A percentile compares a stretch with the other conserved stretches of the same genome.
Evolutionary conservation across 306 rosid species (phyloP).

Genomic region (Dalbergia oliveri): DNA sequence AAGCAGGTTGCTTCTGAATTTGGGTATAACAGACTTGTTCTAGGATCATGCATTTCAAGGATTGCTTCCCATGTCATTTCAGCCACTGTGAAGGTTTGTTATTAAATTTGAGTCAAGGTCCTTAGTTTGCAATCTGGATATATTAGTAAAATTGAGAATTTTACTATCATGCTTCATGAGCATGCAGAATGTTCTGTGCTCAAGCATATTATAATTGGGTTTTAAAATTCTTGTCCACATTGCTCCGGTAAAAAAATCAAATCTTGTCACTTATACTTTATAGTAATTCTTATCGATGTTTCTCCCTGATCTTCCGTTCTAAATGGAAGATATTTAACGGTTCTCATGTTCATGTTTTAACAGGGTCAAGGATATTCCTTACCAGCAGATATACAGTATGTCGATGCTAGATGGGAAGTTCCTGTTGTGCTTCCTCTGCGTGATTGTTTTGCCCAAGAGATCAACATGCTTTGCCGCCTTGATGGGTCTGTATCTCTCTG

Average conservation of each 20-base stretch:
- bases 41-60: conserved; percentile 87
- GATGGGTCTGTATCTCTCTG: conserved; percentile 77
- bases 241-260: neutral
- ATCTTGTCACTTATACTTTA: conserved; percentile 8
- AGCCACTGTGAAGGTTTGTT: conserved; percentile 85
- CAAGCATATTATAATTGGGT: neutral
- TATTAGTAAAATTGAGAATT: neutral
- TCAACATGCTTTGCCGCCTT: conserved; percentile 78
- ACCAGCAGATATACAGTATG: conserved; percentile 94
- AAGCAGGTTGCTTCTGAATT: conserved; percentile 69
- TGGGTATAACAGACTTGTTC: conserved; percentile 82
- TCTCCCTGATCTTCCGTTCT: conserved; percentile 5
- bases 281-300: conserved; percentile 29
- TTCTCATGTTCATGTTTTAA: conserved; percentile 40
- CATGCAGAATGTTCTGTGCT: too few relatives aligned
- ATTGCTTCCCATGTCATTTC: conserved; percentile 88
- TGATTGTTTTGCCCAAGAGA: conserved; percentile 86
- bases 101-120: conserved; percentile 26
- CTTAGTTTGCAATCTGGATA: neutral
- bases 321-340: neutral
- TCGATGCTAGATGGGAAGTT: conserved; percentile 85
- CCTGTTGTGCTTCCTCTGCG: conserved; percentile 92
- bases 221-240: conserved; percentile 24
- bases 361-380: conserved; percentile 96
- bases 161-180: neutral